Evolutionary conservation across 768 basidiomycete genomes (phyloP).

Genomic region (Rubroboletus pulcherrimus): DNA sequence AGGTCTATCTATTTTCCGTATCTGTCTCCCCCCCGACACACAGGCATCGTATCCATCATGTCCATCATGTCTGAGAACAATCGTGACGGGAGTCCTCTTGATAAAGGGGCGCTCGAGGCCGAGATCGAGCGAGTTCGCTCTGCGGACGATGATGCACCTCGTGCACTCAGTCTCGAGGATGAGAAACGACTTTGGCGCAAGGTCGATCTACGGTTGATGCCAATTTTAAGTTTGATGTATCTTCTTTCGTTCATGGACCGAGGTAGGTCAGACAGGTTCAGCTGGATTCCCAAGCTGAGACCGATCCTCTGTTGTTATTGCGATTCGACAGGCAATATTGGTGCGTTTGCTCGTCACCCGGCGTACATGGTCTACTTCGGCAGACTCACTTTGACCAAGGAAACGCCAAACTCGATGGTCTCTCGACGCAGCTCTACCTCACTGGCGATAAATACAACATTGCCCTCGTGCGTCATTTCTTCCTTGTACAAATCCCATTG

Average conservation of each 20-base stretch:
- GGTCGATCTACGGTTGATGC: conserved; percentile 55
- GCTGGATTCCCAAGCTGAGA: background rate
- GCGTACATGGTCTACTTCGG: background rate
- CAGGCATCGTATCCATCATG: background rate
- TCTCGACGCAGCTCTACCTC: conserved; percentile 52
- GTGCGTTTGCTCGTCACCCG: conserved; percentile 27
- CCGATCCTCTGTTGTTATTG: background rate
- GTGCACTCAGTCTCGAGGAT: conserved; percentile 30
- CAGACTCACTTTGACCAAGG: conserved; percentile 28
- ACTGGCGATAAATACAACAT: conserved; percentile 62
- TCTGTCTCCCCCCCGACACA: too few species aligned
- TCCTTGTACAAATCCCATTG: background rate
- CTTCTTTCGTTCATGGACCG: conserved; percentile 63
- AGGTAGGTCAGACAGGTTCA: conserved; percentile 33
- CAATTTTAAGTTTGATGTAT: conserved; percentile 57
- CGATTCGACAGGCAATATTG: conserved; percentile 49
- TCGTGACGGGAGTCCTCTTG: background rate
- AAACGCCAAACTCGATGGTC: conserved; percentile 65
- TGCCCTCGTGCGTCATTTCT: conserved; percentile 44
- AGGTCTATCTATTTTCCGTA: background rate
- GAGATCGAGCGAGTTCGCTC: background rate
- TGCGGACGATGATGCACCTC: background rate
- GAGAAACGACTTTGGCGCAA: conserved; percentile 56
- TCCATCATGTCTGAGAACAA: background rate
- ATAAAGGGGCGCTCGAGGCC: background rate